phyloP scores from a whole-genome alignment of 1,284 basidiomycete species.

The Pseudozyma hubeiensis region DNA sequence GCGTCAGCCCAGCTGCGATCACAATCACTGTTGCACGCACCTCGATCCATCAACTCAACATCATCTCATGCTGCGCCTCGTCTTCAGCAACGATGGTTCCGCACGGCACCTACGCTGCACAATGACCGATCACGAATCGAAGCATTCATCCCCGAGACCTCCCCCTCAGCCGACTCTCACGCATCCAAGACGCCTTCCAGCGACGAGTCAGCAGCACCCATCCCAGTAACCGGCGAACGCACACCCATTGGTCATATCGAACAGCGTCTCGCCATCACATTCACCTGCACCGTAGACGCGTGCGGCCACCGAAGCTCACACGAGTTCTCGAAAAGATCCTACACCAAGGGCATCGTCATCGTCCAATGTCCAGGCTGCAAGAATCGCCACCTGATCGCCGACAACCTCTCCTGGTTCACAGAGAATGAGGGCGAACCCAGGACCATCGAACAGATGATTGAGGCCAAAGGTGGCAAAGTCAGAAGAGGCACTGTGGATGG shows the following conservation, averaged over 20 bases:
- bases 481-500: constrained; percentile 54
- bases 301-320: constrained; percentile 88
- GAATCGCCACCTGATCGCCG: constrained; percentile 74
- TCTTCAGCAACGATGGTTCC: constrained; percentile 6
- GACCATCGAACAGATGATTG: constrained; percentile 66
- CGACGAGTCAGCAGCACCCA: constrained; percentile 13
- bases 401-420: constrained; percentile 67
- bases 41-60: neutral
- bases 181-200: neutral
- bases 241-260: constrained; percentile 56
- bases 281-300: constrained; percentile 68
- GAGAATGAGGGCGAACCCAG: constrained; percentile 56
- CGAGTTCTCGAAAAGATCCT: constrained; percentile 85
- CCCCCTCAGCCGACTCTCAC: constrained; percentile 1
- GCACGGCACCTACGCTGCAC: neutral
- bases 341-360: constrained; percentile 88
- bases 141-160: constrained; percentile 19
- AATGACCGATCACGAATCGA: constrained; percentile 13
- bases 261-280: constrained; percentile 60
- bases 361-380: constrained; percentile 91
- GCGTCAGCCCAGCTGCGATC: constrained; percentile 1
- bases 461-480: constrained; percentile 61
- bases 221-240: constrained; percentile 44
- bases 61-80: neutral
- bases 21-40: constrained; percentile 2